These are phyloP conservation scores for Galerina marginata DNA, from an alignment of 768 basidiomycete species.

Conservation along the genomic window DNA sequence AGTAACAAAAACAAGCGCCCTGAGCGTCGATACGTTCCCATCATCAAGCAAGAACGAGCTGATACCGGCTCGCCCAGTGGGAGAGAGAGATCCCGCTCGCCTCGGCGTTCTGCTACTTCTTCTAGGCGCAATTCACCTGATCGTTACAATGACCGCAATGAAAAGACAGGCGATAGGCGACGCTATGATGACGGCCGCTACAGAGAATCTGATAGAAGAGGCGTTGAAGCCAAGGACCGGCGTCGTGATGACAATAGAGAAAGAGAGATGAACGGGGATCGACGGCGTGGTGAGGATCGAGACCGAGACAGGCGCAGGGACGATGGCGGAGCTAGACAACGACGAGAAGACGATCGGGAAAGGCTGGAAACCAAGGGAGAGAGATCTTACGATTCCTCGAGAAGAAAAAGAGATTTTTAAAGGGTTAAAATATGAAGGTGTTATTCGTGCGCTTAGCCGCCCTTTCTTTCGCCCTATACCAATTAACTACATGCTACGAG, in stretches of 20 bases:
- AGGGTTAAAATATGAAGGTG: not conserved
- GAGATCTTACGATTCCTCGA: slow-evolving; percentile 10
- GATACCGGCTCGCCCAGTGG: slow-evolving; percentile 33
- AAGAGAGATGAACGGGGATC: slow-evolving; percentile 33
- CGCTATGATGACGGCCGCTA: slow-evolving; percentile 27
- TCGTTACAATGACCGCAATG: slow-evolving; percentile 24
- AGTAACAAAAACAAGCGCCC: slow-evolving; percentile 52
- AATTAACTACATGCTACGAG: no score
- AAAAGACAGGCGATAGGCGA: slow-evolving; percentile 16
- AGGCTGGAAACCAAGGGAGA: slow-evolving; percentile 15
- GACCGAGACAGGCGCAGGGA: slow-evolving; percentile 39
- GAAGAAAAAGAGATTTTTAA: slow-evolving; percentile 15
- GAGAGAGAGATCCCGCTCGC: slow-evolving; percentile 44
- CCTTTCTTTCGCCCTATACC: no score
- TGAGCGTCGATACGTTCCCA: slow-evolving; percentile 83
- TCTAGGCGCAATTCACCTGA: slow-evolving; percentile 61
- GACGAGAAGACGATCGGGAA: slow-evolving; percentile 24
- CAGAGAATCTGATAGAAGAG: slow-evolving; percentile 35
- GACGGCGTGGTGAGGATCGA: slow-evolving; percentile 35
- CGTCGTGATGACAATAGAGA: slow-evolving; percentile 19
- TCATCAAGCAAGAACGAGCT: slow-evolving; percentile 69
- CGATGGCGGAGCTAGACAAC: slow-evolving; percentile 28
- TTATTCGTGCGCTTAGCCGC: no score
- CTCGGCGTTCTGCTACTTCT: slow-evolving; percentile 41
- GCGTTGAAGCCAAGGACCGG: slow-evolving; percentile 32